Evolutionary conservation across 2,329 filamentous ascomycete genomes (phyloP), one percentile per base, ranked within the genome.

Genomic region (Venturia pyrina): DNA sequence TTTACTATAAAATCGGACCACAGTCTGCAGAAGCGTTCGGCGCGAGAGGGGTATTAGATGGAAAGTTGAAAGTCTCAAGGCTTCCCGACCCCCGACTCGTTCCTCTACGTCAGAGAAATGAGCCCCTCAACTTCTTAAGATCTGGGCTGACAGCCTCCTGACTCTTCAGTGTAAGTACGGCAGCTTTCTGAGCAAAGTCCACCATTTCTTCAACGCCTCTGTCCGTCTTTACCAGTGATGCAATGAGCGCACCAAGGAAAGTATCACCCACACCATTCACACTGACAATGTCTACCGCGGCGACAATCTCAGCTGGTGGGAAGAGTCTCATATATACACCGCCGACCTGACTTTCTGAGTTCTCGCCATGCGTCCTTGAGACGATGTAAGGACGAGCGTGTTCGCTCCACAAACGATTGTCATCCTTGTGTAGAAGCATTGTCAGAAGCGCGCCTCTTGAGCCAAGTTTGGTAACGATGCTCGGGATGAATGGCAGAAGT

Each of bases 181-280:
- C 92, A 2, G 89, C 93, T 72, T 82, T 83, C 78, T 98, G 95
- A 40, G 93, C 93, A 44, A 95, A 77, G 66, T 87, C 81, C n/a
- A 99, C 80, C 65, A 95, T 75, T 60, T 88, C 82, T 68, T 86
- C 83, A 17, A 87, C 73, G 24, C 70, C 72, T 66, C 72, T 86
- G 77, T 67, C 84, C 73, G 67, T 74, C 21, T 57, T 70, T 0
- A 87, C 87, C 69, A 98, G 74, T 0, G 90, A 91, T 1, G 91
- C 89, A n/a, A 96, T 80, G 66, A 97, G 71, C 17, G 92, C 89
- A 0, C 93, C 95, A 10, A 96, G 80, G 74, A 98, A 93, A 0
- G 95, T 97, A 76, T 99, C 95, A 0, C 95, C 95, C 1, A 91
- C 92, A 0, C 93, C 95, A 74, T 98, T 98, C 11, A 98, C 93